A percentile compares a stretch with the other conserved stretches of the same genome.
Evolutionary conservation across 2,329 filamentous ascomycete species (phyloP).

Genomic region (Cytospora schulzeri): DNA sequence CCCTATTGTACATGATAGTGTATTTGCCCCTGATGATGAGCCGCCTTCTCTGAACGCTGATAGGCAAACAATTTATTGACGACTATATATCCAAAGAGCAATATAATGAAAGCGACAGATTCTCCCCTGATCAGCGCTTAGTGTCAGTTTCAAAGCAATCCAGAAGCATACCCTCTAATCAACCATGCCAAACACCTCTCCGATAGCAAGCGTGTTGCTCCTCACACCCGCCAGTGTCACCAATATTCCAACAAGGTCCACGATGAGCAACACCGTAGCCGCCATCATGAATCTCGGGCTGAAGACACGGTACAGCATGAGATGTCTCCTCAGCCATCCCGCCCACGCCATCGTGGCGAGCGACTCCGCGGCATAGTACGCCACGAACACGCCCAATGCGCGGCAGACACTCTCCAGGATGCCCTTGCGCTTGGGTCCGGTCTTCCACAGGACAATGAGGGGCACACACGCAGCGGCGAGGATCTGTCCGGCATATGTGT

Average conservation of each 20-base stretch:
- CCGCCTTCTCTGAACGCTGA: background rate
- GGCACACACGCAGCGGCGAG: slow-evolving; percentile 79
- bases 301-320: slow-evolving; percentile 97
- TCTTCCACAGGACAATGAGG: slow-evolving; percentile 85
- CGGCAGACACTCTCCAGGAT: slow-evolving; percentile 71
- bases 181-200: slow-evolving; percentile 85
- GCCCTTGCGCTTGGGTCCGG: slow-evolving; percentile 70
- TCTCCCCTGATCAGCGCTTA: background rate
- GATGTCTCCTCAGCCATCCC: slow-evolving; percentile 80
- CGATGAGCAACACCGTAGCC: slow-evolving; percentile 68
- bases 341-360: slow-evolving; percentile 90
- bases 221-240: slow-evolving; percentile 75
- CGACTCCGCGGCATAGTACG: slow-evolving; percentile 81
- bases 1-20: background rate
- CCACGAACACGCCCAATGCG: slow-evolving; percentile 72
- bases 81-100: background rate
- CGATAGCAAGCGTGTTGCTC: slow-evolving; percentile 75
- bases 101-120: background rate
- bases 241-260: slow-evolving; percentile 73
- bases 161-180: slow-evolving; percentile 40
- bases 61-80: background rate
- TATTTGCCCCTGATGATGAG: background rate
- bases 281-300: slow-evolving; percentile 88
- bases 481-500: slow-evolving; percentile 88
- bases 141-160: background rate